Evolutionary conservation across 2,329 filamentous ascomycete genomes (phyloP).

Genomic region (Epichloe sibirici): DNA sequence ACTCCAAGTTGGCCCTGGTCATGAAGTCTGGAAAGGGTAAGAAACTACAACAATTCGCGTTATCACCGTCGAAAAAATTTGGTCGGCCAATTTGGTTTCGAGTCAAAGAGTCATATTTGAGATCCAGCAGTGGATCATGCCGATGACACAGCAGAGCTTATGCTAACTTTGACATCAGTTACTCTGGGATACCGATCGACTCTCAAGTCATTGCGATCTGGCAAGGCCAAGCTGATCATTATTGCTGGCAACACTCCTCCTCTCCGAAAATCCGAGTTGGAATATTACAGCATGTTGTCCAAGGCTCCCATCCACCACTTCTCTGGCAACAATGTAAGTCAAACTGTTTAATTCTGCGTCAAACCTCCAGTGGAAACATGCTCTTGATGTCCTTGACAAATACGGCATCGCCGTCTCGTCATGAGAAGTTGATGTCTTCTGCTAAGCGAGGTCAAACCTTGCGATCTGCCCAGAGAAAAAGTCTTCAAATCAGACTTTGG

Average conservation of each 20-base stretch:
- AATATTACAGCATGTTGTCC: constrained; percentile 87
- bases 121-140: neutral
- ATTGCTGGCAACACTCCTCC: constrained; percentile 89
- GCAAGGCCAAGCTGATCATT: constrained; percentile 98
- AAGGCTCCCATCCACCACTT: constrained; percentile 98
- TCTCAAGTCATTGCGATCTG: constrained; percentile 79
- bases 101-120: neutral
- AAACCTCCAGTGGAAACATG: neutral
- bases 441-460: constrained; percentile 15
- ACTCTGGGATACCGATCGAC: constrained; percentile 31
- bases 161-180: constrained; percentile 15
- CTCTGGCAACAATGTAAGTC: constrained; percentile 95
- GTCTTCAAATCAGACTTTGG: constrained; percentile 73
- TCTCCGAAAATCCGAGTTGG: constrained; percentile 93
- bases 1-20: constrained; percentile 48
- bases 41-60: constrained; percentile 6
- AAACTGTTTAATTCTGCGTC: neutral
- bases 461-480: constrained; percentile 77
- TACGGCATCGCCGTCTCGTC: neutral
- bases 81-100: neutral
- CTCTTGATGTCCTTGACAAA: neutral
- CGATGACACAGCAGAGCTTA: neutral
- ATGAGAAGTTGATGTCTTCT: constrained; percentile 1
- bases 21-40: constrained; percentile 67
- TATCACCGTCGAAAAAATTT: neutral